phyloP scores from a whole-genome alignment of 345 rosid genomes.

The Populus pruinosa region DNA sequence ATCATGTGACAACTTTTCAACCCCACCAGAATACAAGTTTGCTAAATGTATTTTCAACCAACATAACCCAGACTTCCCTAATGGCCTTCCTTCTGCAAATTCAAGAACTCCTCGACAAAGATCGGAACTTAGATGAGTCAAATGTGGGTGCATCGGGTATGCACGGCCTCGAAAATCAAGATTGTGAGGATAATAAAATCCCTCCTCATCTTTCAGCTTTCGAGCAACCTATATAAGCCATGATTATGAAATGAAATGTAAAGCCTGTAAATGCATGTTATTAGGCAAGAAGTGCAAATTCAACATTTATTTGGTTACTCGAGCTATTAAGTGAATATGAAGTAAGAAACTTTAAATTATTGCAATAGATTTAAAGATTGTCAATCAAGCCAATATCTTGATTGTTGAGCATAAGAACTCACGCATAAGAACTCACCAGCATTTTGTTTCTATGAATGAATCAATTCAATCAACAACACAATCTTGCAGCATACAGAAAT shows the following conservation, averaged over 20 bases:
- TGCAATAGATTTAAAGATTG: background rate
- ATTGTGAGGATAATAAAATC: slow-evolving; percentile 98
- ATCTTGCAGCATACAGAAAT: slow-evolving; percentile 4
- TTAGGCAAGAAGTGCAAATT: slow-evolving; percentile 1
- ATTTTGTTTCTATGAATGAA: background rate
- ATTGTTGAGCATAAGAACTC: background rate
- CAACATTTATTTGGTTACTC: background rate
- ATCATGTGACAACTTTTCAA: slow-evolving; percentile 87
- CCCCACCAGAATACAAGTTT: slow-evolving; percentile 81
- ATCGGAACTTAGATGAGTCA: slow-evolving; percentile 93
- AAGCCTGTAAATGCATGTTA: background rate
- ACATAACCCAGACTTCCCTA: slow-evolving; percentile 78
- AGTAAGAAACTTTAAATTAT: background rate
- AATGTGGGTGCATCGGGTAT: slow-evolving; percentile 96
- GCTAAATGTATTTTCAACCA: slow-evolving; percentile 97
- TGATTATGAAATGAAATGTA: slow-evolving; percentile 16
- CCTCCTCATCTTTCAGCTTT: slow-evolving; percentile 87
- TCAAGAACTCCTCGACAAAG: slow-evolving; percentile 94
- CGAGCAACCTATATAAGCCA: slow-evolving; percentile 71
- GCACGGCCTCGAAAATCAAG: slow-evolving; percentile 98
- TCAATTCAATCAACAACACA: background rate
- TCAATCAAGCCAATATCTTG: background rate
- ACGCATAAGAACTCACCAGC: background rate
- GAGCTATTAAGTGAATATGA: background rate
- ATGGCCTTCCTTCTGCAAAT: slow-evolving; percentile 85